These are phyloP conservation scores for Thermothelomyces thermophilus DNA, from an alignment of 2,329 filamentous ascomycete genomes.

Conservation along the genomic window DNA sequence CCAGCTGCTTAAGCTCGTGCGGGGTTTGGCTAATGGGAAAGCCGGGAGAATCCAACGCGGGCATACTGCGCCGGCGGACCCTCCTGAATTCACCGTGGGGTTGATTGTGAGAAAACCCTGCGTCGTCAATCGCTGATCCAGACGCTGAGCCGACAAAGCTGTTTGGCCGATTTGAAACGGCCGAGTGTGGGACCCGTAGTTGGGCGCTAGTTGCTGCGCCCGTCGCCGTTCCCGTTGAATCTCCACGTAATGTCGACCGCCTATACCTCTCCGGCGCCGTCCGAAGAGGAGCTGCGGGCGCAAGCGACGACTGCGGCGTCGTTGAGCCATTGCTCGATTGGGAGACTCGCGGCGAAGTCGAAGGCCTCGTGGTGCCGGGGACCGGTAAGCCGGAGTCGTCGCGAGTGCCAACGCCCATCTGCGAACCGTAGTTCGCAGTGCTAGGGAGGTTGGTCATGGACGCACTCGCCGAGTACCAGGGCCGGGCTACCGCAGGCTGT, in stretches of 20 bases:
- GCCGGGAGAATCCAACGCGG: slow-evolving; percentile 50
- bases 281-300: slow-evolving; percentile 54
- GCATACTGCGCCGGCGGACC: slow-evolving; percentile 77
- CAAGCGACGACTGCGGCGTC: slow-evolving; percentile 46
- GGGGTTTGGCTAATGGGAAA: slow-evolving; percentile 35
- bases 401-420: slow-evolving; percentile 38
- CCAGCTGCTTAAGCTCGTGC: slow-evolving; percentile 33
- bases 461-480: slow-evolving; percentile 32
- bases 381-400: slow-evolving; percentile 46
- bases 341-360: slow-evolving; percentile 37
- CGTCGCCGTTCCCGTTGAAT: slow-evolving; percentile 33
- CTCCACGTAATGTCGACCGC: slow-evolving; percentile 52
- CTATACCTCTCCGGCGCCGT: slow-evolving; percentile 78
- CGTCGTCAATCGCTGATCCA: slow-evolving; percentile 60
- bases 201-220: slow-evolving; percentile 28
- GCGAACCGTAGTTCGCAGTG: slow-evolving; percentile 32
- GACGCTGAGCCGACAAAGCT: slow-evolving; percentile 42
- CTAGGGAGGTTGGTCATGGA: slow-evolving; percentile 38
- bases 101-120: slow-evolving; percentile 52
- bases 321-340: slow-evolving; percentile 32
- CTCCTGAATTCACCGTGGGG: slow-evolving; percentile 64
- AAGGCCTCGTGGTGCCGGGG: slow-evolving; percentile 36
- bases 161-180: slow-evolving; percentile 42
- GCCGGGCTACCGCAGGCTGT: slow-evolving; percentile 27
- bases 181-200: slow-evolving; percentile 30